A percentile compares a stretch with the other conserved stretches of the same genome.
phyloP scores from a whole-genome alignment of 2,329 filamentous ascomycete genomes.

The Pseudocercospora ulei region DNA sequence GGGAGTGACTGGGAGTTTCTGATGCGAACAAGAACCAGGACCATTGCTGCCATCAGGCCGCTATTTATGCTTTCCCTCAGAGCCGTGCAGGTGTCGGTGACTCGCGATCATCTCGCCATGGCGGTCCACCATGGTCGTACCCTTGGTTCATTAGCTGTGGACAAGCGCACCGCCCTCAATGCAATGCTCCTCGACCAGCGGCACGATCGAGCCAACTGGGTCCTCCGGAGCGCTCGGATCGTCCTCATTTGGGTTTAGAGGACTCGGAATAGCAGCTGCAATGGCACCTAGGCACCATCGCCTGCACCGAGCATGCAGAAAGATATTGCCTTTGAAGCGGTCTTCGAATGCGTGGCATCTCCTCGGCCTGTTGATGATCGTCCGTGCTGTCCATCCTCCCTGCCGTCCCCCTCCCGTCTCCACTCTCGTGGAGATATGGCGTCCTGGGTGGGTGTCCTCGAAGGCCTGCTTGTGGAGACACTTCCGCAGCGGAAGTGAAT shows the following conservation, averaged over 20 bases:
- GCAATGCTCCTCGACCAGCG: slow-evolving; percentile 16
- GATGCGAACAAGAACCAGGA: slow-evolving; percentile 15
- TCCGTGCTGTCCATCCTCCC: slow-evolving; percentile 36
- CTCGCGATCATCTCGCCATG: slow-evolving; percentile 8
- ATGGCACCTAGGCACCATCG: slow-evolving; percentile 25
- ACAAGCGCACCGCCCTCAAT: slow-evolving; percentile 15
- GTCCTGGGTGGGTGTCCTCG: slow-evolving; percentile 15
- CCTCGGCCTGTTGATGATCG: slow-evolving; percentile 39
- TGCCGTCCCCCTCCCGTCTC: slow-evolving; percentile 24
- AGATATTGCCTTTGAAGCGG: slow-evolving; percentile 24
- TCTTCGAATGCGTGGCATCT: slow-evolving; percentile 38
- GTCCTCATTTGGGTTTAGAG: slow-evolving; percentile 39
- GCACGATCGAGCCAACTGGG: slow-evolving; percentile 37
- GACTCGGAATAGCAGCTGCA: slow-evolving; percentile 25
- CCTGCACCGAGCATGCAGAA: slow-evolving; percentile 22
- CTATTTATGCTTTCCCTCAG: slow-evolving; percentile 31
- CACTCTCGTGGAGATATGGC: slow-evolving; percentile 21
- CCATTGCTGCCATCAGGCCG: slow-evolving; percentile 15
- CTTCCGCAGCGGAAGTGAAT: slow-evolving; percentile 17
- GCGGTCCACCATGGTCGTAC: slow-evolving; percentile 14
- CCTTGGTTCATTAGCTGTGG: slow-evolving; percentile 17
- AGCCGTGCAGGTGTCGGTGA: slow-evolving; percentile 9
- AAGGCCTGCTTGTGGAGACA: slow-evolving; percentile 16
- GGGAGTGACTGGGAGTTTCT: slow-evolving; percentile 21
- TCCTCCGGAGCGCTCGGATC: slow-evolving; percentile 38